Evolutionary conservation across 805 yeast genomes (phyloP).

Genomic region (Komagataella pastoris): DNA sequence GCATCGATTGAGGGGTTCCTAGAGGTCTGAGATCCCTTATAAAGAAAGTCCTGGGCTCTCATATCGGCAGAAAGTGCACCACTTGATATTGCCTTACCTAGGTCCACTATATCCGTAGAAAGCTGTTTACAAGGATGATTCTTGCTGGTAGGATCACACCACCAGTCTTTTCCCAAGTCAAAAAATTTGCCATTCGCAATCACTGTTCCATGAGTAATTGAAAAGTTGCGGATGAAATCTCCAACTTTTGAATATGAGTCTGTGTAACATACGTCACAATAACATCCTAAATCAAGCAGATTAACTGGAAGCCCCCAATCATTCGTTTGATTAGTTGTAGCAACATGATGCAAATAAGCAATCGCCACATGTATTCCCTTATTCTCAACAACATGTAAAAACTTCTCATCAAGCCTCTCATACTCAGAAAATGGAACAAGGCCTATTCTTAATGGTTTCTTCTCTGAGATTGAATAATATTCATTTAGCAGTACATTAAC

Average conservation of each 20-base stretch:
- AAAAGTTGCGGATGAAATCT: conserved; percentile 19
- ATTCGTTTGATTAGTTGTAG: too few species aligned
- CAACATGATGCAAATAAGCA: conserved; percentile 10
- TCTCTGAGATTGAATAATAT: conserved; percentile 36
- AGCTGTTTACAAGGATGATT: conserved; percentile 26
- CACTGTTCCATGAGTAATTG: conserved; percentile 33
- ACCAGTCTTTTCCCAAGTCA: conserved; percentile 16
- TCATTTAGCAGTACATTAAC: conserved; percentile 33
- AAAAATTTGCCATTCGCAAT: conserved; percentile 65
- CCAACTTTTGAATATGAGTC: conserved; percentile 8
- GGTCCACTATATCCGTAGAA: conserved; percentile 31
- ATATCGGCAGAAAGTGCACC: conserved; percentile 14
- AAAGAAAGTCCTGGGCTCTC: conserved; percentile 25
- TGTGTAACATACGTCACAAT: too few species aligned
- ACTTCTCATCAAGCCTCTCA: too few species aligned
- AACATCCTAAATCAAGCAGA: too few species aligned
- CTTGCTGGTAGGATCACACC: conserved; percentile 19
- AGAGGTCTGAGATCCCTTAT: conserved; percentile 13
- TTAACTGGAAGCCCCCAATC: too few species aligned
- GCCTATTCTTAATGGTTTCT: conserved; percentile 73
- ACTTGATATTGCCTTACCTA: conserved; percentile 16
- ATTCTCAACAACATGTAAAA: conserved; percentile 9
- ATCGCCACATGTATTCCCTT: conserved; percentile 10
- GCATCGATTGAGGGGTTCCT: not conserved
- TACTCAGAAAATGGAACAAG: too few species aligned